phyloP scores from a whole-genome alignment of 2,329 filamentous ascomycete genomes.

The Fusarium sp. region DNA sequence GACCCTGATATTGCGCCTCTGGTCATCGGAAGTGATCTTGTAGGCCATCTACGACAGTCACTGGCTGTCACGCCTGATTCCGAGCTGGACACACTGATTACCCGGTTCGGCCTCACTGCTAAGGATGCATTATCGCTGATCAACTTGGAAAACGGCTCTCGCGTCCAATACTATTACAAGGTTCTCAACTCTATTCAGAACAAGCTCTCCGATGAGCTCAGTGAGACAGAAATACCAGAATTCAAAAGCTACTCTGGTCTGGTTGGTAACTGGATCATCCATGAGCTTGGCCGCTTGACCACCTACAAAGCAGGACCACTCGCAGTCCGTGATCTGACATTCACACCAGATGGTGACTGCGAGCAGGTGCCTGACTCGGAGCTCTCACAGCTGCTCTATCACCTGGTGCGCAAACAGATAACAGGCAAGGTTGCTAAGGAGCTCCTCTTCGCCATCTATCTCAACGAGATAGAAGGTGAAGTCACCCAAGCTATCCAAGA shows the following conservation, averaged over 20 bases:
- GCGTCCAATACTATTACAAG: slow-evolving; percentile 82
- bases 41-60: slow-evolving; percentile 68
- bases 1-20: slow-evolving; percentile 90
- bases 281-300: slow-evolving; percentile 76
- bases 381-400: slow-evolving; percentile 61
- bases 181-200: slow-evolving; percentile 62
- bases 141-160: slow-evolving; percentile 77
- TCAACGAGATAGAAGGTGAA: slow-evolving; percentile 55
- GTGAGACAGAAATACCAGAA: slow-evolving; percentile 33
- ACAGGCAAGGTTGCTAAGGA: slow-evolving; percentile 67
- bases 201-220: slow-evolving; percentile 39
- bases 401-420: slow-evolving; percentile 59
- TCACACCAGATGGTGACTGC: slow-evolving; percentile 59
- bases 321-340: slow-evolving; percentile 47
- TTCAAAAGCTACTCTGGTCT: slow-evolving; percentile 55
- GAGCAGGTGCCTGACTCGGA: slow-evolving; percentile 55
- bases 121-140: slow-evolving; percentile 88
- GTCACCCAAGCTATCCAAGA: slow-evolving; percentile 57
- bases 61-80: slow-evolving; percentile 78
- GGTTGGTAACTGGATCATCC: slow-evolving; percentile 73
- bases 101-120: slow-evolving; percentile 71
- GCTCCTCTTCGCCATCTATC: slow-evolving; percentile 62
- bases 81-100: slow-evolving; percentile 69
- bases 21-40: slow-evolving; percentile 74
- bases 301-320: slow-evolving; percentile 56